Conservation (phyloP, 495 filamentous ascomycete genomes). For the Cercophora sp. region DNA sequence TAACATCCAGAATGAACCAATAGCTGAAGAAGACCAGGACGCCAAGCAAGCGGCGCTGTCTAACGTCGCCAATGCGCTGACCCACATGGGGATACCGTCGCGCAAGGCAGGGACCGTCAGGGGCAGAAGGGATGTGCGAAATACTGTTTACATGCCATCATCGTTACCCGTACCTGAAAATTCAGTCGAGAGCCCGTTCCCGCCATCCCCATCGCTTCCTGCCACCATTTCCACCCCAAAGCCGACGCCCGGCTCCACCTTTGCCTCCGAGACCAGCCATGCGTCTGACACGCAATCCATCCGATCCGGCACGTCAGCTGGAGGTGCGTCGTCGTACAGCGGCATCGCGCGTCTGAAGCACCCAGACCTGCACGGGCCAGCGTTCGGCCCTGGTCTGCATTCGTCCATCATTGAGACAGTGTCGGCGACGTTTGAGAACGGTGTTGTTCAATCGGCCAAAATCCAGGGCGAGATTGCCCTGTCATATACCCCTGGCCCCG, state of each 20-base stretch:
- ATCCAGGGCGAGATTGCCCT: constrained; percentile 90
- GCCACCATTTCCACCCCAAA: constrained; percentile 28
- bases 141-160: constrained; percentile 72
- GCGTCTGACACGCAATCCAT: constrained; percentile 87
- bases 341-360: constrained; percentile 63
- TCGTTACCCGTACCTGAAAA: constrained; percentile 36
- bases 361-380: constrained; percentile 71
- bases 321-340: constrained; percentile 30
- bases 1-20: constrained; percentile 87
- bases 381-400: constrained; percentile 71
- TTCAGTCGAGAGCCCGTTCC: constrained; percentile 38
- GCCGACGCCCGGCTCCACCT: constrained; percentile 39
- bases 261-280: constrained; percentile 50
- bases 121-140: constrained; percentile 86
- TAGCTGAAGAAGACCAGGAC: constrained; percentile 86
- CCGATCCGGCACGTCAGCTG: constrained; percentile 78
- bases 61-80: constrained; percentile 82
- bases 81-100: constrained; percentile 51
- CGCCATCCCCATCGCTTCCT: constrained; percentile 45
- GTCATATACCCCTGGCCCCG: constrained; percentile 64
- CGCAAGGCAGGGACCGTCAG: constrained; percentile 74
- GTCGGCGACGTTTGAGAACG: constrained; percentile 75
- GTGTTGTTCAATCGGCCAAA: constrained; percentile 63
- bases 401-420: constrained; percentile 91
- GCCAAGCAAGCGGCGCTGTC: constrained; percentile 79